A percentile compares a stretch with the other conserved stretches of the same genome.
Conservation (phyloP, 352 stramenopile genomes). For the Phytopythium oedochilum region DNA sequence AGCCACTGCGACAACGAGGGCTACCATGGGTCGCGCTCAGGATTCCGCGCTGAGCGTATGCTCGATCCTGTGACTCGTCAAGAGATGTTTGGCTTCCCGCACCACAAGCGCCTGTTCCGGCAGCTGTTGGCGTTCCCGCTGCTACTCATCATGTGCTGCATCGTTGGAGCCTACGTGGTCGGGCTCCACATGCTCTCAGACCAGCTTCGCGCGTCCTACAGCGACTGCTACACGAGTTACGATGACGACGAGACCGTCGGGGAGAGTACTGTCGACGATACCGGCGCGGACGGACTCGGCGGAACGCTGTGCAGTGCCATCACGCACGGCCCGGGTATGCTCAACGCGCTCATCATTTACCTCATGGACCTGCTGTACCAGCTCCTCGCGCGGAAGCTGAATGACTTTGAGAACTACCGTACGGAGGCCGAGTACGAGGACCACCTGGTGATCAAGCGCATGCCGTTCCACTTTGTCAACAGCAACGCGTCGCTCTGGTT, state of each 20-base stretch:
- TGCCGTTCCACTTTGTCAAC: constrained; percentile 77
- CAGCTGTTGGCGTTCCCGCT: constrained; percentile 49
- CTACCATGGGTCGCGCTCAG: constrained; percentile 33
- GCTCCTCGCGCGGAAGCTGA: constrained; percentile 53
- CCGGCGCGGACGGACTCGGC: neutral
- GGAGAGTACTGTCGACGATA: neutral
- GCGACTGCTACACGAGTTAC: constrained; percentile 18
- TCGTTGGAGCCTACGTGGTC: constrained; percentile 52
- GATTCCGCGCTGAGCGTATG: constrained; percentile 58
- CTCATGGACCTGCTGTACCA: constrained; percentile 65
- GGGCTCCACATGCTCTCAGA: constrained; percentile 56
- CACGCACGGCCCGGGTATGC: constrained; percentile 47
- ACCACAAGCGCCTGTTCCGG: constrained; percentile 45
- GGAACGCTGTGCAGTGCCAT: constrained; percentile 24
- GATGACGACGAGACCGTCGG: neutral
- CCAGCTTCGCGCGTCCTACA: constrained; percentile 31
- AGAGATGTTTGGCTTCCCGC: constrained; percentile 49
- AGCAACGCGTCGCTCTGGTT: constrained; percentile 71
- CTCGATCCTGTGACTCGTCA: constrained; percentile 33
- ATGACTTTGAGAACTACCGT: constrained; percentile 70
- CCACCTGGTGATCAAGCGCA: constrained; percentile 66
- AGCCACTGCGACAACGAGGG: constrained; percentile 12
- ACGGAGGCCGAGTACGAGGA: constrained; percentile 59
- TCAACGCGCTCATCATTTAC: constrained; percentile 65
- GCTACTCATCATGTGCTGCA: constrained; percentile 50